Percentiles rank a stretch among this genome's conserved stretches.
Evolutionary conservation across 306 rosid genomes (phyloP).

Genomic region (Luffa acutangula): DNA sequence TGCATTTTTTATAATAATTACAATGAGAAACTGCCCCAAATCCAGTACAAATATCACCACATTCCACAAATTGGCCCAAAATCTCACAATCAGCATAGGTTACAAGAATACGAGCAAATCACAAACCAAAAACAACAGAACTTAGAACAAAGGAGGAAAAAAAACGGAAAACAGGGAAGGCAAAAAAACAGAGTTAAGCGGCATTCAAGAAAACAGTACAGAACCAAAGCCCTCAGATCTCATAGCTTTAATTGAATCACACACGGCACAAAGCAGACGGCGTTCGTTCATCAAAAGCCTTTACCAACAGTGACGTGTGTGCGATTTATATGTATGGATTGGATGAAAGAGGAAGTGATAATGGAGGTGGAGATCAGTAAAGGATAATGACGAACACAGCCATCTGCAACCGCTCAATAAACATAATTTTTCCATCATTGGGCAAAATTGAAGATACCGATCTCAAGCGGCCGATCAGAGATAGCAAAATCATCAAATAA

Average conservation of each 20-base stretch:
- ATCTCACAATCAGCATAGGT: neutral
- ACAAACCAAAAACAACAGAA: neutral
- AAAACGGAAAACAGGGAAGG: neutral
- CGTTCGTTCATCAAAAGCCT: neutral
- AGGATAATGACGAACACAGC: neutral
- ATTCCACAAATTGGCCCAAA: neutral
- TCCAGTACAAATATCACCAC: neutral
- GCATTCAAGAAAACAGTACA: neutral
- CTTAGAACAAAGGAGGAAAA: neutral
- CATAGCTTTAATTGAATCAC: constrained; percentile 1
- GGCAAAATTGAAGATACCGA: neutral
- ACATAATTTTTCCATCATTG: neutral
- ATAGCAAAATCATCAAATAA: neutral
- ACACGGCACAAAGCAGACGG: neutral
- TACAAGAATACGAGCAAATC: neutral
- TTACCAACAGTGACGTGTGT: neutral
- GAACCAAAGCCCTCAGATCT: neutral
- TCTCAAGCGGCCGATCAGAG: neutral
- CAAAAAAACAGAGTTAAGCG: neutral
- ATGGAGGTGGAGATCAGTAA: neutral
- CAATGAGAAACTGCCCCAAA: neutral
- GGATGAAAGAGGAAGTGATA: neutral
- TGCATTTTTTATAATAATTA: neutral
- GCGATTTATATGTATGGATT: neutral
- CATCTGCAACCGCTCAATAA: neutral